phyloP scores from a whole-genome alignment of 1,284 basidiomycete species.

The Lignosus rhinocerotis region DNA sequence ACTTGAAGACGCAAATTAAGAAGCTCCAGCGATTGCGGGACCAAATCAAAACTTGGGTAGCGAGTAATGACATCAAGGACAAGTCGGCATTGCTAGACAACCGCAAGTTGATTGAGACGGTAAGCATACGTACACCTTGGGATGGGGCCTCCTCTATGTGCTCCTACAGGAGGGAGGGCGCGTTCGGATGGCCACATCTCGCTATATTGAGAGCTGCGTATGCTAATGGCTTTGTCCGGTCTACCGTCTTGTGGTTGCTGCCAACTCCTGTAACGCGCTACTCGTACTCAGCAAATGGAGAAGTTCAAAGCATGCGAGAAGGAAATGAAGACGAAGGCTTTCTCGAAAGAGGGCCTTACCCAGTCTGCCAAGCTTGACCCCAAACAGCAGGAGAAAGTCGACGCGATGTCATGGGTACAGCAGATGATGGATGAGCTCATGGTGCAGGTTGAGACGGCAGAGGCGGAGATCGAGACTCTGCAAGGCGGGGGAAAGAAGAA shows the following conservation, averaged over 20 bases:
- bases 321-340: conserved; percentile 99
- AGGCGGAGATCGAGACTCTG: conserved; percentile 93
- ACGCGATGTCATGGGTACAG: conserved; percentile 87
- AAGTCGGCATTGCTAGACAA: conserved; percentile 93
- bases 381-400: conserved; percentile 94
- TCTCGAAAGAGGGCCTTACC: conserved; percentile 98
- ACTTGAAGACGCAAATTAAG: conserved; percentile 98
- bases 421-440: conserved; percentile 89
- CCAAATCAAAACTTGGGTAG: conserved; percentile 99
- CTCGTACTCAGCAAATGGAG: conserved; percentile 91
- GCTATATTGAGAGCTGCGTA: conserved; percentile 7
- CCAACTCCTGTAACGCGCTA: conserved; percentile 16
- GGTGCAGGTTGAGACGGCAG: conserved; percentile 91
- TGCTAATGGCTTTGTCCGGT: conserved; percentile 18
- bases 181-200: conserved; percentile 12
- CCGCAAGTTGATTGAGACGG: conserved; percentile 95
- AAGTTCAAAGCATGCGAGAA: conserved; percentile 99
- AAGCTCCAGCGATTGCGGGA: conserved; percentile 97
- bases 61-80: conserved; percentile 99
- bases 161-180: conserved; percentile 12
- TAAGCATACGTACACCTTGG: conserved; percentile 47
- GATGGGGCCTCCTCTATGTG: conserved; percentile 4
- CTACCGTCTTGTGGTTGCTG: conserved; percentile 9
- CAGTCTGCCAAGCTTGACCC: conserved; percentile 95
- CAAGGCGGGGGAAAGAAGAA: conserved; percentile 88